These are phyloP conservation scores for Xylaria bambusicola DNA, from an alignment of 495 filamentous ascomycete species.

Conservation along the genomic window DNA sequence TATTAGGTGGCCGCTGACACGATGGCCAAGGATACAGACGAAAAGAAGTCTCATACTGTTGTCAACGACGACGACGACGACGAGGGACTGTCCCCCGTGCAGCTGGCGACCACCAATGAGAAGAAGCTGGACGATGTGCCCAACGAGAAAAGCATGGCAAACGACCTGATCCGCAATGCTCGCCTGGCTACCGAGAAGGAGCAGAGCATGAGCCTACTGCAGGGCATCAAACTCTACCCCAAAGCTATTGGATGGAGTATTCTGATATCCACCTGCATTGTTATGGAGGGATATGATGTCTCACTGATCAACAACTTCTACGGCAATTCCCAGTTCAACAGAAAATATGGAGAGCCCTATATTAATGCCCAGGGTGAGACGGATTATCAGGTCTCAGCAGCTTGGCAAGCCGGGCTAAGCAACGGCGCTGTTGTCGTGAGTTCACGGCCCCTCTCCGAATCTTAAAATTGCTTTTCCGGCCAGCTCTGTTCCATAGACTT, in stretches of 20 bases:
- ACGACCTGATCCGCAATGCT: conserved; percentile 48
- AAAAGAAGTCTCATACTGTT: conserved; percentile 16
- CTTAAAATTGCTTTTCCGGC: too few relatives aligned
- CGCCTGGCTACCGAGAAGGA: conserved; percentile 53
- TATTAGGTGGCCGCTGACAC: background rate
- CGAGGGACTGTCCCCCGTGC: conserved; percentile 19
- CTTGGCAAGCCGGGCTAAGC: conserved; percentile 77
- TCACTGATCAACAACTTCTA: conserved; percentile 62
- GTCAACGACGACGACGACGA: conserved; percentile 1
- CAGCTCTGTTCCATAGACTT: too few relatives aligned
- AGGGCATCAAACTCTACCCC: conserved; percentile 56
- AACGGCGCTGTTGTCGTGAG: conserved; percentile 56
- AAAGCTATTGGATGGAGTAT: conserved; percentile 62
- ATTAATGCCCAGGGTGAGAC: conserved; percentile 45
- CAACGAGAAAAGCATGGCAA: conserved; percentile 33
- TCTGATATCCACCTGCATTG: conserved; percentile 62
- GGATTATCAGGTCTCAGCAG: conserved; percentile 66
- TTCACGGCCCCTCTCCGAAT: background rate
- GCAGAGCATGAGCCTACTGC: conserved; percentile 55
- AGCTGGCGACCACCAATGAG: conserved; percentile 15
- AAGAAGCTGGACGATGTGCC: conserved; percentile 13
- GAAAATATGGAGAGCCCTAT: conserved; percentile 64
- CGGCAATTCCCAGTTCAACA: conserved; percentile 63
- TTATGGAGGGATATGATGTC: conserved; percentile 67
- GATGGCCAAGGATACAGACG: conserved; percentile 14